These are phyloP conservation scores for Nosema muscidifuracis DNA, from an alignment of 371 early-diverging fungal species.

Conservation along the genomic window DNA sequence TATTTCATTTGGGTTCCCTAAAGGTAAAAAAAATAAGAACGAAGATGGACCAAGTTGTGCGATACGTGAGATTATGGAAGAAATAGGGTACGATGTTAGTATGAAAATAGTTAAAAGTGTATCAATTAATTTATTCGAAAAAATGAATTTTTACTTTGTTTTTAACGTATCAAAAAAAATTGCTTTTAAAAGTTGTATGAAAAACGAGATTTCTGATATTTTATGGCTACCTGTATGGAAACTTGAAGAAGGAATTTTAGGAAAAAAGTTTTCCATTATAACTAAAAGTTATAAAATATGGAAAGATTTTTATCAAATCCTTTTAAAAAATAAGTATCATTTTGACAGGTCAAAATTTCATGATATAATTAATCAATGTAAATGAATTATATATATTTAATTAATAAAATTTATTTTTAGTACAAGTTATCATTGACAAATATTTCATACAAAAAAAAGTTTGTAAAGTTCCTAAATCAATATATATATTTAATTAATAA, in stretches of 20 bases:
- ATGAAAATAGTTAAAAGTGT: slow-evolving; percentile 64
- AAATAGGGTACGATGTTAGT: slow-evolving; percentile 83
- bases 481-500: too few species aligned
- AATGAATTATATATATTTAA: too few species aligned
- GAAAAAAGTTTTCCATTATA: slow-evolving; percentile 14
- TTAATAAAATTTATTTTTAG: too few species aligned
- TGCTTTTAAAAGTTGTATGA: slow-evolving; percentile 73
- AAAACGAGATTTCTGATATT: slow-evolving; percentile 78
- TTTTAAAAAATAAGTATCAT: slow-evolving; percentile 1
- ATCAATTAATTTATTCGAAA: slow-evolving; percentile 63
- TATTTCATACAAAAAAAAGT: too few species aligned
- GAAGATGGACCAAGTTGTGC: slow-evolving; percentile 84
- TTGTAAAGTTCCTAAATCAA: too few species aligned
- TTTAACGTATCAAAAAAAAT: slow-evolving; percentile 77
- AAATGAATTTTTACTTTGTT: slow-evolving; percentile 79
- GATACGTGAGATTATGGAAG: slow-evolving; percentile 83
- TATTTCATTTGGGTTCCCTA: slow-evolving; percentile 88
- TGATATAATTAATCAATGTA: too few species aligned
- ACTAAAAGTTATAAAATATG: background rate
- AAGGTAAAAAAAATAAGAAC: slow-evolving; percentile 93
- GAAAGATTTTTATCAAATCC: background rate
- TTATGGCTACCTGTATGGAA: slow-evolving; percentile 41
- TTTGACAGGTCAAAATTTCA: background rate
- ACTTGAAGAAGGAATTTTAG: slow-evolving; percentile 2
- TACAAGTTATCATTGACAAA: too few species aligned